Base-by-base conservation (phyloP, 257 asterid species). In the Pogostemon cablin region DNA sequence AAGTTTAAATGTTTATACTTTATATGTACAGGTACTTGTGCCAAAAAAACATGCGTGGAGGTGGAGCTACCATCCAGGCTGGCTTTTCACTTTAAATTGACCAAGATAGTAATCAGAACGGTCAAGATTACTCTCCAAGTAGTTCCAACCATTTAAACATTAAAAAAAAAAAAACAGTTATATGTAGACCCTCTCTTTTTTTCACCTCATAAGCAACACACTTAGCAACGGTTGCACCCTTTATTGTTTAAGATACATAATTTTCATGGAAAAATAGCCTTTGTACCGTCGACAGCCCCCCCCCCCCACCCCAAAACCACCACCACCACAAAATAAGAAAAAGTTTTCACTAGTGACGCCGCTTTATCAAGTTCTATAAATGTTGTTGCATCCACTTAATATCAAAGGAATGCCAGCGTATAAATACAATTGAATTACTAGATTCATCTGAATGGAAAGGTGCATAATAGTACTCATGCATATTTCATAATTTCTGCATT, bases 131-230 rank as follows among this genome's bases (percentile, higher is more conserved):
- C 39, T 17, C 49, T 49, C 42, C 68, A 60, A 37, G 67, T 11
- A 12, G 62, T 39, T 62, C 35, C 50, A 52, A 46, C 15, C 62
- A 72, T 58, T 59, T 70, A 2, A 70, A 10, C 10, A 35, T 4
- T 9, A 41, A 17, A 50, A 20, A 3, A 50, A 11, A 11, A 32
- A 20, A 40, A 11, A 62, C 55, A 43, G 37, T 25, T 69, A 38
- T 10, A 25, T 46, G 9, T 34, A 43, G 43, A 43, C 9, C 42
- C 37, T 3, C 4, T 47, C 4, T 10, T 10, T 10, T 47, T 47
- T 47, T 10, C 1, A 4, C 3, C 9, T 47, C 4, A 25, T 25
- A 25, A 25, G 32, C 32, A 25, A 25, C 32, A 25, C 32, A 25
- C 1, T 25, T 10, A 15, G 52, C 56, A 49, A 49, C 5, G 56